phyloP scores from a whole-genome alignment of 805 yeast genomes.

The Monosporozyma solicola region DNA sequence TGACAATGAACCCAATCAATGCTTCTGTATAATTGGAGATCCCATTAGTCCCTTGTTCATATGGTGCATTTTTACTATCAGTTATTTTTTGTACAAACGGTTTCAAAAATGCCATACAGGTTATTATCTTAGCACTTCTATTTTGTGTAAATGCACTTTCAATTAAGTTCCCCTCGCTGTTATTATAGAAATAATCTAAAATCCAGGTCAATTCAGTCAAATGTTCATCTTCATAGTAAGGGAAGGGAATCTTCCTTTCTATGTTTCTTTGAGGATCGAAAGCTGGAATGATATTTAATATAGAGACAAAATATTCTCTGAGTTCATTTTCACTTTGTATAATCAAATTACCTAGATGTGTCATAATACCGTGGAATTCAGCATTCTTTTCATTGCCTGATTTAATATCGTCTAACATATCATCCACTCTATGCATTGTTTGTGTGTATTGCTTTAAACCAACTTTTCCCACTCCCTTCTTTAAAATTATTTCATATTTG shows the following conservation, averaged over 20 bases:
- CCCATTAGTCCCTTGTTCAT: conserved; percentile 55
- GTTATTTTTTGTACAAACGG: conserved; percentile 37
- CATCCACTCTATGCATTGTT: conserved; percentile 38
- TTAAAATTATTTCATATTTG: conserved; percentile 31
- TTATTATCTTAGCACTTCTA: conserved; percentile 35
- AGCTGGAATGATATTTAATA: conserved; percentile 35
- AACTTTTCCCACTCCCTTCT: conserved; percentile 26
- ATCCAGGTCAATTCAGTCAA: conserved; percentile 35
- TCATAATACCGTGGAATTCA: conserved; percentile 59
- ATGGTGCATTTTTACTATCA: conserved; percentile 38
- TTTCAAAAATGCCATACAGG: conserved; percentile 38
- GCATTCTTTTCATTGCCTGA: conserved; percentile 20
- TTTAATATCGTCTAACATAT: conserved; percentile 37
- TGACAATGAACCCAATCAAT: conserved; percentile 39
- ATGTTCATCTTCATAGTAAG: conserved; percentile 31
- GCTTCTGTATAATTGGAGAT: conserved; percentile 46
- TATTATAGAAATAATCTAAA: conserved; percentile 37
- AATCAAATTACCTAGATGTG: conserved; percentile 48
- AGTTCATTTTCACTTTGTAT: conserved; percentile 49
- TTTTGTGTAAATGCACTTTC: conserved; percentile 34
- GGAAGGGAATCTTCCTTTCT: conserved; percentile 34
- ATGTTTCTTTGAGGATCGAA: conserved; percentile 39
- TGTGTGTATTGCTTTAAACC: conserved; percentile 32
- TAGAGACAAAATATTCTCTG: conserved; percentile 39
- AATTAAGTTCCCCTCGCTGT: conserved; percentile 24